Evolutionary conservation across 2,329 filamentous ascomycete species (phyloP).

Genomic region (Colletotrichum cuscutae): DNA sequence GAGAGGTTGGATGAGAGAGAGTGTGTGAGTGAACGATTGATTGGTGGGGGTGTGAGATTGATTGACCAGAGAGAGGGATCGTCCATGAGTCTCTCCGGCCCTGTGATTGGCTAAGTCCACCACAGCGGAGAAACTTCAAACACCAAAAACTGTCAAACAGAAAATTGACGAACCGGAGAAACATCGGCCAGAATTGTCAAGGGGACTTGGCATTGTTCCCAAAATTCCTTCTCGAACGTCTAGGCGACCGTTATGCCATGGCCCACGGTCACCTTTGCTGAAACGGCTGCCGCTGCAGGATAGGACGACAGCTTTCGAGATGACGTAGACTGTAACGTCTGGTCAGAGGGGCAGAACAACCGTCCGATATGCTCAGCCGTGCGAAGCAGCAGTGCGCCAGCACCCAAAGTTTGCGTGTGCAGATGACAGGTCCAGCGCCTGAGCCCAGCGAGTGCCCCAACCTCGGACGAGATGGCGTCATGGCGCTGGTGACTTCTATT

Average conservation of each 20-base stretch:
- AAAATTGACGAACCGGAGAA: slow-evolving; percentile 1
- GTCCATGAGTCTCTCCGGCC: background rate
- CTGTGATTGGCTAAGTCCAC: slow-evolving; percentile 1
- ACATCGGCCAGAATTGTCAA: background rate
- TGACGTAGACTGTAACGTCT: slow-evolving; percentile 10
- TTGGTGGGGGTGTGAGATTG: slow-evolving; percentile 12
- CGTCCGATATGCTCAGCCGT: background rate
- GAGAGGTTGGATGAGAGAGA: background rate
- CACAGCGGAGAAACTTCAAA: background rate
- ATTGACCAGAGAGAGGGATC: background rate
- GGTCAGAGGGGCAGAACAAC: background rate
- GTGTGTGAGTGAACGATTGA: slow-evolving; percentile 5
- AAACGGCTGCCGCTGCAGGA: slow-evolving; percentile 26
- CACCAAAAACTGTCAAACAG: background rate
- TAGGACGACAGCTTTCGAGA: slow-evolving; percentile 21
- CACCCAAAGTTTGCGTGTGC: background rate
- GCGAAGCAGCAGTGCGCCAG: background rate
- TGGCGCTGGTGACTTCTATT: slow-evolving; percentile 4
- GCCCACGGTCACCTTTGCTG: background rate
- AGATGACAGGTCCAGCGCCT: slow-evolving; percentile 17
- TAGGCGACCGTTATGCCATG: background rate
- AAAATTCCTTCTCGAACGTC: slow-evolving; percentile 1
- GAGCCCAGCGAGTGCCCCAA: background rate
- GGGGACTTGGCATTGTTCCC: background rate
- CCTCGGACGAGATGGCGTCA: slow-evolving; percentile 27